Conservation (phyloP, 2,329 filamentous ascomycete species). For the Fusarium beomiforme region DNA sequence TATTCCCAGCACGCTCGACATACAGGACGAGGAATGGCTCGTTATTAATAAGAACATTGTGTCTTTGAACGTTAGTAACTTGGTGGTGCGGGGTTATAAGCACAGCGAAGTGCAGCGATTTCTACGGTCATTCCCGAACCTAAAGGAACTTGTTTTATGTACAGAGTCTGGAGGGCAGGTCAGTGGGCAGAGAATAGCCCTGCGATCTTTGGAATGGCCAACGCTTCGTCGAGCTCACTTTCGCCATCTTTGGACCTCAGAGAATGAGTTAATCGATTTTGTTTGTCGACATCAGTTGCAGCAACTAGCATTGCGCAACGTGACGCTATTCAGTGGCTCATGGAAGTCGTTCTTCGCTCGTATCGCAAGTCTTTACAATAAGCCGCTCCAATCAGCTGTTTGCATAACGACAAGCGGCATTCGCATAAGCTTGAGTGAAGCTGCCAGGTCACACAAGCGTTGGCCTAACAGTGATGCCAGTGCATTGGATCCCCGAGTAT, state of each 20-base stretch:
- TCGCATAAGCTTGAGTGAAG: neutral
- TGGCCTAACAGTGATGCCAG: neutral
- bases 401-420: neutral
- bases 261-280: conserved; percentile 2
- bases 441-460: neutral
- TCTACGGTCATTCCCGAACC: neutral
- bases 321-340: neutral
- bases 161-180: neutral
- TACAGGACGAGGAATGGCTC: neutral
- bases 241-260: neutral
- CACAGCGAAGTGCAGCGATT: neutral
- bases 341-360: neutral
- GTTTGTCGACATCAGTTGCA: neutral
- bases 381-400: neutral
- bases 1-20: neutral
- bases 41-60: neutral
- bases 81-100: neutral
- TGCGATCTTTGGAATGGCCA: neutral
- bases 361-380: neutral
- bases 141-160: neutral
- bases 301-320: neutral
- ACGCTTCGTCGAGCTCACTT: neutral
- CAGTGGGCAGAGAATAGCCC: neutral
- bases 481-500: neutral
- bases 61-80: neutral